Conservation (phyloP, 306 rosid species). For the Medicago ruthenica region DNA sequence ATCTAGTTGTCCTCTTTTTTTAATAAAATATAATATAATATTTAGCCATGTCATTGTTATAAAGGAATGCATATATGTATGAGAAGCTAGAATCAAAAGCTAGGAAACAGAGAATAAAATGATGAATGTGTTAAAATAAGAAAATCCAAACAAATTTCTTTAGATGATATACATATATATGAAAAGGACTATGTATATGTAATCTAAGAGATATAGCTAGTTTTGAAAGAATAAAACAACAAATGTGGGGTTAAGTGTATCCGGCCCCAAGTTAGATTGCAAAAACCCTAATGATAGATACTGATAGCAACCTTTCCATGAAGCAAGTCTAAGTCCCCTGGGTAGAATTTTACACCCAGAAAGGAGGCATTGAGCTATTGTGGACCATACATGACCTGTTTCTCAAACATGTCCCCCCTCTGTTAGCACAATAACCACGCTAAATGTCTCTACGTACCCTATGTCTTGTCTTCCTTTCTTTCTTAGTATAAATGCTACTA, state of each 20-base stretch:
- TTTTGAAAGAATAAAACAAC: conserved; percentile 63
- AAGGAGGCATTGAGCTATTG: conserved; percentile 51
- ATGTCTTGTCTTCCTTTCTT: conserved; percentile 51
- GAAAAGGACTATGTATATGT: conserved; percentile 61
- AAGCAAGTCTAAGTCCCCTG: conserved; percentile 65
- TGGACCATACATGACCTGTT: conserved; percentile 57
- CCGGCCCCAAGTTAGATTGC: conserved; percentile 56
- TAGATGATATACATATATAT: conserved; percentile 27
- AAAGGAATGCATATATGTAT: background rate
- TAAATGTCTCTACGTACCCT: conserved; percentile 51
- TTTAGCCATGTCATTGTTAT: background rate
- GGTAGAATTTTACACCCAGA: conserved; percentile 55
- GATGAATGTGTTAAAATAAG: conserved; percentile 25
- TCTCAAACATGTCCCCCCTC: conserved; percentile 45
- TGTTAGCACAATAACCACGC: conserved; percentile 49
- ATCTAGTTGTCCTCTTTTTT: background rate
- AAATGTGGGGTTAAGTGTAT: conserved; percentile 57
- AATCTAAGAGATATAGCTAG: conserved; percentile 50
- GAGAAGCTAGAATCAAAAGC: conserved; percentile 31
- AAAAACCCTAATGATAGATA: conserved; percentile 62
- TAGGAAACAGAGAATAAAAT: conserved; percentile 16
- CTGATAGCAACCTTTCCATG: conserved; percentile 72
- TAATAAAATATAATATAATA: background rate
- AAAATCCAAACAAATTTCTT: conserved; percentile 36
- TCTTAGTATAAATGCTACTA: conserved; percentile 47